Base-by-base conservation (phyloP, 306 rosid genomes). In the Vicia sativa region DNA sequence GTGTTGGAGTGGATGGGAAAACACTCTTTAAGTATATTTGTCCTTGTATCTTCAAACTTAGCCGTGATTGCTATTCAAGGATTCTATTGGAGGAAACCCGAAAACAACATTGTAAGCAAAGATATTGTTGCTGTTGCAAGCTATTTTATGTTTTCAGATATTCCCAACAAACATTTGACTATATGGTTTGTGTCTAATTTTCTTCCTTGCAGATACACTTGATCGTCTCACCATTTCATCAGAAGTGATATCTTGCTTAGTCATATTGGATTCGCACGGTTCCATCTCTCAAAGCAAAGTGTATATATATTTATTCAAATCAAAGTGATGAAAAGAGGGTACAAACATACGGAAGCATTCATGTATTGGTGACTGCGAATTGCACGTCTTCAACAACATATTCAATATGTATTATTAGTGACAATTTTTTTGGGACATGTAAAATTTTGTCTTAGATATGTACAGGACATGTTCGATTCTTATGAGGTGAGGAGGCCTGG, bases 1-100 rank as follows among this genome's bases (percentile, higher is more conserved):
- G 69, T 70, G 74, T 67, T 87, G 69, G 96, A 92, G 66, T 92
- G 98, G 98, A 86, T 87, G 89, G 98, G 98, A 83, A 80, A 79
- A 66, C 95, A 89, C 80, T 64, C 98, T 9, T 67, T 92, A 74
- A 80, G 86, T 67, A 87, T 89, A 65, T 92, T 87, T 67, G 83
- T 89, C 39, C 42, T 92, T 4, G 75, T 89, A 25, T 68, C 89
- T 56, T 92, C 98, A 35, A 89, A 92, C 91, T 69, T 92, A 58
- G 87, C 73, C 19, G 66, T 92, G 19, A 83, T 87, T 37, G 87
- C 80, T 23, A 57, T 84, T 50, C 96, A 90, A 78, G 98, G 98
- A 68, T 86, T 89, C 74, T 89, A 87, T 77, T 87, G 82, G 87
- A 62, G 3, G 4, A 50, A 70, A 54, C 88, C 93, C 39, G 73